These are phyloP conservation scores for Pseudotsuga menziesii DNA, from an alignment of 75 land plant genomes.

Conservation along the genomic window DNA sequence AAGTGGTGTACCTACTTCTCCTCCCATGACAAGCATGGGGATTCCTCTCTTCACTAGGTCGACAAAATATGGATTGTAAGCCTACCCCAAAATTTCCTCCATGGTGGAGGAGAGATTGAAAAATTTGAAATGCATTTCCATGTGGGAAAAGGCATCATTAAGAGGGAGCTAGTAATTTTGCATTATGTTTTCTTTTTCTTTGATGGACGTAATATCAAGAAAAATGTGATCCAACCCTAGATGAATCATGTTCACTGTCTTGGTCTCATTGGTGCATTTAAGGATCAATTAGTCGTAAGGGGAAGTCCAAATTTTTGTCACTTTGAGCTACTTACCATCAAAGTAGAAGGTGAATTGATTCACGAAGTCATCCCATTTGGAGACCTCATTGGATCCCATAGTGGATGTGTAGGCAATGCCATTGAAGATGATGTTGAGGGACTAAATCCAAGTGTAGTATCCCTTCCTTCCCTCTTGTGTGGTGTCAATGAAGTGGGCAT, in stretches of 20 bases:
- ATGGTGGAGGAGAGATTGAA: slow-evolving; percentile 23
- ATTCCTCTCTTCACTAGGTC: slow-evolving; percentile 46
- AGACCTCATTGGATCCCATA: slow-evolving; percentile 11
- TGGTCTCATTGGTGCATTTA: slow-evolving; percentile 42
- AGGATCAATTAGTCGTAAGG: slow-evolving; percentile 20
- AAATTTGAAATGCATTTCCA: slow-evolving; percentile 67
- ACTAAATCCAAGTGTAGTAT: slow-evolving; percentile 75
- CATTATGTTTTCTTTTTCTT: slow-evolving; percentile 34
- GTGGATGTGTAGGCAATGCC: slow-evolving; percentile 15
- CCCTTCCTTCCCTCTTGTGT: slow-evolving; percentile 41
- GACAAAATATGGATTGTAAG: slow-evolving; percentile 34
- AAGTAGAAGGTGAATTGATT: slow-evolving; percentile 38
- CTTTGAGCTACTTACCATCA: slow-evolving; percentile 29
- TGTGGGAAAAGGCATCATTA: slow-evolving; percentile 57
- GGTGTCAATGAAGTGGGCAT: slow-evolving; percentile 64
- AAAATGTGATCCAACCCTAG: slow-evolving; percentile 25
- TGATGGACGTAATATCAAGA: slow-evolving; percentile 43
- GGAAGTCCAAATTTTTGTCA: slow-evolving; percentile 30
- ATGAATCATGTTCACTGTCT: slow-evolving; percentile 40
- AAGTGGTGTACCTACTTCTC: slow-evolving; percentile 32
- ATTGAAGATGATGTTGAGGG: slow-evolving; percentile 47
- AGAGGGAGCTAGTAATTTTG: slow-evolving; percentile 56
- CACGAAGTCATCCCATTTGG: slow-evolving; percentile 30
- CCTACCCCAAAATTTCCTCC: slow-evolving; percentile 50
- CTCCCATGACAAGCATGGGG: slow-evolving; percentile 48